Percentiles rank a stretch among this genome's conserved stretches.
Conservation (phyloP, 441 rosid species). For the Populus tomentosa region DNA sequence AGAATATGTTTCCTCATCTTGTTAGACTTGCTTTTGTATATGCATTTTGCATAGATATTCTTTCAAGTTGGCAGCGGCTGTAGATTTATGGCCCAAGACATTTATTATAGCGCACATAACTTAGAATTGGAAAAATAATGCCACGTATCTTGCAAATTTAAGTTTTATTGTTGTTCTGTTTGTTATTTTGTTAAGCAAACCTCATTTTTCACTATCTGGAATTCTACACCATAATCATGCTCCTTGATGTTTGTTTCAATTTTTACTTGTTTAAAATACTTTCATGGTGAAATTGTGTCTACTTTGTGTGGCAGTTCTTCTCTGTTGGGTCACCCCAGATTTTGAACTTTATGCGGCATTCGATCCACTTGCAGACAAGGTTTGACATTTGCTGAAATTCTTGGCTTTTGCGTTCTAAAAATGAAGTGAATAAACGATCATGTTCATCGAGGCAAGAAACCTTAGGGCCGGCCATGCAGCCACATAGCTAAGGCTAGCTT, state of each 20-base stretch:
- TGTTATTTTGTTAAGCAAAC: not conserved
- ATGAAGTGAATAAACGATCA: not conserved
- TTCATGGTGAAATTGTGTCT: not conserved
- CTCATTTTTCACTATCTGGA: not conserved
- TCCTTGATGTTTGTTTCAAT: not conserved
- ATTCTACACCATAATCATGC: not conserved
- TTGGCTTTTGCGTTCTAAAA: not conserved
- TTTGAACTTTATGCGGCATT: constrained; percentile 96
- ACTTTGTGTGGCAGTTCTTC: constrained; percentile 53
- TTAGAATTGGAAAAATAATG: not conserved
- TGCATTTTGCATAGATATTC: not conserved
- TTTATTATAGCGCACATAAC: not conserved
- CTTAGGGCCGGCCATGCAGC: not conserved
- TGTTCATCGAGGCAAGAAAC: not conserved
- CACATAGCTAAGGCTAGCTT: not conserved
- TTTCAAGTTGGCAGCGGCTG: not conserved
- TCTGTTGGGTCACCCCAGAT: constrained; percentile 98
- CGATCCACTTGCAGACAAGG: constrained; percentile 99
- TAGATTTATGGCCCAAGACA: not conserved
- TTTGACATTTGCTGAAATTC: constrained; percentile 23
- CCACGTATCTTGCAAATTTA: not conserved
- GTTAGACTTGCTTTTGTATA: not conserved
- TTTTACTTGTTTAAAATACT: not conserved
- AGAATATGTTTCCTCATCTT: not conserved
- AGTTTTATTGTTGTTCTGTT: not conserved